Evolutionary conservation across 495 filamentous ascomycete species (phyloP).

Genomic region (Entonaema liquescens): DNA sequence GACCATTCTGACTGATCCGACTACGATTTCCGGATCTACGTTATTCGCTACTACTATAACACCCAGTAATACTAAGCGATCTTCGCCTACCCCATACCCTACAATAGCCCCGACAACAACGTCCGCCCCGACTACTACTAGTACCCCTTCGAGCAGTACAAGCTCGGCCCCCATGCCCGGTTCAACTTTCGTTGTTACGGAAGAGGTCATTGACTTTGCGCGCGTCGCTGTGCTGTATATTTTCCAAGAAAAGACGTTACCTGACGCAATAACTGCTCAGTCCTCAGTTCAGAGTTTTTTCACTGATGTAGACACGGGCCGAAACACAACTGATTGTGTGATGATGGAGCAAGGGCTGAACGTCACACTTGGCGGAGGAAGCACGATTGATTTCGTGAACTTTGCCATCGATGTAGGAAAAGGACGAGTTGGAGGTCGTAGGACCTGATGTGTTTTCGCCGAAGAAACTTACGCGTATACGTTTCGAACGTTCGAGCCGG

Average conservation of each 20-base stretch:
- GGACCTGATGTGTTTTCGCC: conserved; percentile 6
- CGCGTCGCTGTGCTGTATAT: conserved; percentile 69
- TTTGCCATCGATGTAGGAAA: conserved; percentile 50
- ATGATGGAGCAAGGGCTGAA: conserved; percentile 49
- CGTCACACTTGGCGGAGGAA: conserved; percentile 53
- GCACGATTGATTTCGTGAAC: conserved; percentile 57
- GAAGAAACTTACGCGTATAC: not conserved
- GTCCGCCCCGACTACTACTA: not conserved
- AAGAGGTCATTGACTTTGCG: conserved; percentile 71
- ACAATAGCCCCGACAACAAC: conserved; percentile 39
- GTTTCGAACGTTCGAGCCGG: conserved; percentile 11
- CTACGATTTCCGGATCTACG: conserved; percentile 36
- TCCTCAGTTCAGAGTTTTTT: conserved; percentile 63
- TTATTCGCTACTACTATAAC: conserved; percentile 40
- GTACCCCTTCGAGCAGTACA: conserved; percentile 23
- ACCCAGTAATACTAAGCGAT: conserved; percentile 22
- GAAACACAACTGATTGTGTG: conserved; percentile 28
- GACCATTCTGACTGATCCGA: conserved; percentile 40
- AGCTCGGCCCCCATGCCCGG: conserved; percentile 41
- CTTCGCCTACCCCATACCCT: conserved; percentile 40
- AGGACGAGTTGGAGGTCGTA: conserved; percentile 41
- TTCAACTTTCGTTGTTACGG: conserved; percentile 49
- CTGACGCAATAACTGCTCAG: conserved; percentile 66
- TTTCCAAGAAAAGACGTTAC: conserved; percentile 63
- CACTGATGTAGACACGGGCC: conserved; percentile 43